Evolutionary conservation across 106 monocot species (phyloP).

Genomic region (Dendrobium catenatum): DNA sequence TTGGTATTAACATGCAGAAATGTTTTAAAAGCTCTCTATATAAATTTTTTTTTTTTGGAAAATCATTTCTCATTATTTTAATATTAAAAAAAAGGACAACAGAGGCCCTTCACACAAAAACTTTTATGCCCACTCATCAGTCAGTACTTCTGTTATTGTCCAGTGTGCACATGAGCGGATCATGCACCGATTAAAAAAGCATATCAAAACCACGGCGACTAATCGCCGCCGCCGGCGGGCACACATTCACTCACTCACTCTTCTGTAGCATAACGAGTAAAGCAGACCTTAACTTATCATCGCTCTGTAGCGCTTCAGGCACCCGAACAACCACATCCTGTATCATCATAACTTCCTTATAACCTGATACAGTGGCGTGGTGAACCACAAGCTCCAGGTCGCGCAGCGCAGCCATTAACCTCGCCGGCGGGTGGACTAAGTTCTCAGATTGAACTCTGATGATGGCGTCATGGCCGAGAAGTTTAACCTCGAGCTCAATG

Average conservation of each 20-base stretch:
- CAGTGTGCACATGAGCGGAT: no score
- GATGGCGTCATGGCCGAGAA: constrained; percentile 23
- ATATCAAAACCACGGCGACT: no score
- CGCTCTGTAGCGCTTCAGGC: not conserved
- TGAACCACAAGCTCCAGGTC: constrained; percentile 31
- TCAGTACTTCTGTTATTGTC: no score
- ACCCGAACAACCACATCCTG: constrained; percentile 17
- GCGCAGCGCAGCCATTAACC: constrained; percentile 30
- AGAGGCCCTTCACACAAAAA: no score
- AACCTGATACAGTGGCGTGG: constrained; percentile 29
- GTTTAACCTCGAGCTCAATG: constrained; percentile 32
- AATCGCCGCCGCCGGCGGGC: no score
- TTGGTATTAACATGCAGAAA: no score
- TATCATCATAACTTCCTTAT: constrained; percentile 12
- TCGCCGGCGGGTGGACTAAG: constrained; percentile 25
- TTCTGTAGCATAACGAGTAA: constrained; percentile 9
- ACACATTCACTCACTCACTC: not conserved
- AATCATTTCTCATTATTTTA: no score
- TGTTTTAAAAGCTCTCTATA: no score
- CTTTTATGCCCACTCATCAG: no score
- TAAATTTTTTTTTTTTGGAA: no score
- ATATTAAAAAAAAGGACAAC: no score
- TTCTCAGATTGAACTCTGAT: constrained; percentile 28
- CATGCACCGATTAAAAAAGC: no score
- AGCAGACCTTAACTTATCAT: constrained; percentile 4